Base-by-base conservation (phyloP, 164 flowering plant species). In the Saururus chinensis region DNA sequence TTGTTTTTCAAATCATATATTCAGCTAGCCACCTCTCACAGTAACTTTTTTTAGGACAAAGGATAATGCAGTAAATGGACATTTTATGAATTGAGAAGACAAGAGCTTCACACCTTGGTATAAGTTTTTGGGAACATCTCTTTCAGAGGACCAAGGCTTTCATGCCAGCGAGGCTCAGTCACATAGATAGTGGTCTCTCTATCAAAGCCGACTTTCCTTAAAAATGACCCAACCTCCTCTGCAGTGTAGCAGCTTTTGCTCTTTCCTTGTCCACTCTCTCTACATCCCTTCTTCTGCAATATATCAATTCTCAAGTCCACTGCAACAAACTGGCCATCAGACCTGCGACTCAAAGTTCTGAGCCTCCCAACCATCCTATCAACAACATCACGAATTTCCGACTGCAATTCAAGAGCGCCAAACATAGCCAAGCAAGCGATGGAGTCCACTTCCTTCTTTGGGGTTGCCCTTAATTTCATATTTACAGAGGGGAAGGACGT, bases 401-500 rank as follows among this genome's bases (percentile, higher is more conserved):
- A 84, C 66, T 85, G 88, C 67, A 87, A 78, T 66, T 84, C 82
- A 10, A 91, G 76, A 56, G 84, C 70, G 40, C 89, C 88, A 74
- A 83, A 91, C 92, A 80, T 88, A 45, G 84, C 95, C 81, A 85
- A 71, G 72, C 99, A 95, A 51, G 85, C 80, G 64, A 82, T 58
- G 35, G 87, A 77, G 61, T 84, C 87, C 21, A 63, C n/a, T 7
- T 74, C 73, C 45, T 75, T 76, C 42, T 75, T 21, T 12, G 14
- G 49, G 14, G 57, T 66, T 40, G 70, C 70, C 7, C 61, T 60
- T 68, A 75, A 87, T 72, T 76, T 86, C 96, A 89, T 87, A 62
- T 89, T 89, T 57, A 85, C 82, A 21, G 99, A 81, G 22, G 90
- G 84, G 68, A 95, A 95, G 75, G 79, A 84, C 35, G 88, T 87